These are phyloP conservation scores for Tremella mesenterica DNA, from an alignment of 768 basidiomycete genomes.

Conservation along the genomic window DNA sequence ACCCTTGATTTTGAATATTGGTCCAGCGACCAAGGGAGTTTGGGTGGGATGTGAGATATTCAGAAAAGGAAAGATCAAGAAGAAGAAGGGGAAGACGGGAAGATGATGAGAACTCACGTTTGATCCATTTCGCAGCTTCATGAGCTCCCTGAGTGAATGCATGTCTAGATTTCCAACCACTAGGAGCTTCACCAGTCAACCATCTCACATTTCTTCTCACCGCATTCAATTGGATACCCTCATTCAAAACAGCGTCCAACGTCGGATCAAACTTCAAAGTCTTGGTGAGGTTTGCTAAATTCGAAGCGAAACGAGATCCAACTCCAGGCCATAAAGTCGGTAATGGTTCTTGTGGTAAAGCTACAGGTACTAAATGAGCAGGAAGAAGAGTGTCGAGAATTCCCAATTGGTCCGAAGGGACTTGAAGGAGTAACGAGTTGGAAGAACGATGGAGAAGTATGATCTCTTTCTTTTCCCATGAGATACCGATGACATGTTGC, in stretches of 20 bases:
- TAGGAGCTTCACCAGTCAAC: conserved; percentile 72
- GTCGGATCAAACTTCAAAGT: conserved; percentile 60
- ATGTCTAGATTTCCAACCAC: conserved; percentile 68
- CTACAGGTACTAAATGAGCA: conserved; percentile 61
- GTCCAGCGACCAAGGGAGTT: not conserved
- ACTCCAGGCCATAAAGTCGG: conserved; percentile 49
- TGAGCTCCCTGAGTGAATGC: conserved; percentile 64
- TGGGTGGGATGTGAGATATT: conserved; percentile 18
- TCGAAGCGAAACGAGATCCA: conserved; percentile 51
- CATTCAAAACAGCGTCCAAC: conserved; percentile 60
- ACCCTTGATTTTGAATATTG: too few relatives aligned
- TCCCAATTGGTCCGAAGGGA: conserved; percentile 25
- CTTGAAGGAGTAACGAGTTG: conserved; percentile 33
- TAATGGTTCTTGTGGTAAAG: conserved; percentile 52
- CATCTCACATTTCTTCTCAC: conserved; percentile 66
- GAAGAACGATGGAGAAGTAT: conserved; percentile 15
- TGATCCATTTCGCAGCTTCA: conserved; percentile 66
- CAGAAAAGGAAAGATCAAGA: not conserved
- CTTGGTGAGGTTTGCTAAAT: conserved; percentile 55
- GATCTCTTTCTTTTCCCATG: not conserved
- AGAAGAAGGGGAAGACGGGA: not conserved
- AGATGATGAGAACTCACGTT: conserved; percentile 46
- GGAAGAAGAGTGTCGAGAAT: conserved; percentile 59
- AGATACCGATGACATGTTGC: not conserved
- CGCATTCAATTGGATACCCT: conserved; percentile 55